Evolutionary conservation across 345 rosid genomes (phyloP).

Genomic region (Eucalyptus urophylla): DNA sequence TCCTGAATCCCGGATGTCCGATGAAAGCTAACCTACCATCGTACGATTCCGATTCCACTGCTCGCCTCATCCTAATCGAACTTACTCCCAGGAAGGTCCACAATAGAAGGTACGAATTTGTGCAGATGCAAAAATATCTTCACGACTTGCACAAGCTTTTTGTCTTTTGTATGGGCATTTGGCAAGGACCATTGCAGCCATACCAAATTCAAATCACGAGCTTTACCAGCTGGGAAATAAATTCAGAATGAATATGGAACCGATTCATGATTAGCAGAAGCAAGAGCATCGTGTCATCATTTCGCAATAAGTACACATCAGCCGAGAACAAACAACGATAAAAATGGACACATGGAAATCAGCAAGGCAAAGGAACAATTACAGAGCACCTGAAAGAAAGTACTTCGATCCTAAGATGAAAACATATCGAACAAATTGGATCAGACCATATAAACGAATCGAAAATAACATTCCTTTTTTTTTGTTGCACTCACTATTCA

Average conservation of each 20-base stretch:
- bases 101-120: neutral
- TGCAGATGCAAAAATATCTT: neutral
- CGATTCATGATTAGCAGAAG: neutral
- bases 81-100: neutral
- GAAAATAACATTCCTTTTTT: neutral
- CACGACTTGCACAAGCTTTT: neutral
- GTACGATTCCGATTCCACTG: neutral
- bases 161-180: neutral
- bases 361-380: neutral
- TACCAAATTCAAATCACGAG: neutral
- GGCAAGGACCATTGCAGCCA: neutral
- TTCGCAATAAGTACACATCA: neutral
- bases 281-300: neutral
- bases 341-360: neutral
- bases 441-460: neutral
- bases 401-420: neutral
- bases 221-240: neutral
- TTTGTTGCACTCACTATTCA: neutral
- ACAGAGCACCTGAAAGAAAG: neutral
- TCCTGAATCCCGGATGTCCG: neutral
- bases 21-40: neutral
- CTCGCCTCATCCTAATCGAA: neutral
- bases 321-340: neutral
- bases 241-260: neutral
- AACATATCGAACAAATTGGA: neutral